Conservation (phyloP, 176 grass and related monocot genomes). For the Rhynchospora tenuis region DNA sequence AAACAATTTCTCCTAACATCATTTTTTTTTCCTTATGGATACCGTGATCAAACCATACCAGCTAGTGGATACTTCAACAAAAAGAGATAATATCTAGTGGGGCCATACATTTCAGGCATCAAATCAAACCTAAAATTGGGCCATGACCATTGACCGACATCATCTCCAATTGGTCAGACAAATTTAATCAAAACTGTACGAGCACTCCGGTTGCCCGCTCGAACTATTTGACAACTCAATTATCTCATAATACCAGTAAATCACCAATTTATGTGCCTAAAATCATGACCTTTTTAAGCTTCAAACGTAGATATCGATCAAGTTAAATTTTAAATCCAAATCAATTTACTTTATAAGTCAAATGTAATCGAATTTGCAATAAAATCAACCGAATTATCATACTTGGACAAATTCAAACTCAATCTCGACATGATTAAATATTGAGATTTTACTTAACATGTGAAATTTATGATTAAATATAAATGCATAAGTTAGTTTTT, state of each 20-base stretch:
- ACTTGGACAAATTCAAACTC: too few species aligned
- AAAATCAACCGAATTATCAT: too few species aligned
- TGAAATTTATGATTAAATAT: too few species aligned
- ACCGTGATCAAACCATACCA: neutral
- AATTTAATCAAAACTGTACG: neutral
- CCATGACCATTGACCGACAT: constrained; percentile 18
- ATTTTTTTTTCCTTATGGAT: neutral
- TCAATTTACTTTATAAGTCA: too few species aligned
- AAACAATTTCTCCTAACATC: neutral
- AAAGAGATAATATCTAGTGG: neutral
- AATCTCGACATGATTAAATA: too few species aligned
- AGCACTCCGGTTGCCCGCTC: neutral
- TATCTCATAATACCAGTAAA: neutral
- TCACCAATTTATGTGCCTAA: neutral
- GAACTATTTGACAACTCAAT: neutral
- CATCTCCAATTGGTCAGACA: constrained; percentile 1
- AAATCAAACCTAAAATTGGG: constrained; percentile 20
- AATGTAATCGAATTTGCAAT: too few species aligned
- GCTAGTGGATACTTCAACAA: neutral
- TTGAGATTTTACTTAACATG: too few species aligned
- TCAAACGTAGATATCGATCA: too few species aligned
- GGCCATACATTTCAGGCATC: neutral
- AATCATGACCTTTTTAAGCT: neutral
- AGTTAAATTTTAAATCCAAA: too few species aligned
- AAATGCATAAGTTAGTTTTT: too few species aligned